phyloP scores from a whole-genome alignment of 495 filamentous ascomycete genomes.

The Lasiosphaeria miniovina region DNA sequence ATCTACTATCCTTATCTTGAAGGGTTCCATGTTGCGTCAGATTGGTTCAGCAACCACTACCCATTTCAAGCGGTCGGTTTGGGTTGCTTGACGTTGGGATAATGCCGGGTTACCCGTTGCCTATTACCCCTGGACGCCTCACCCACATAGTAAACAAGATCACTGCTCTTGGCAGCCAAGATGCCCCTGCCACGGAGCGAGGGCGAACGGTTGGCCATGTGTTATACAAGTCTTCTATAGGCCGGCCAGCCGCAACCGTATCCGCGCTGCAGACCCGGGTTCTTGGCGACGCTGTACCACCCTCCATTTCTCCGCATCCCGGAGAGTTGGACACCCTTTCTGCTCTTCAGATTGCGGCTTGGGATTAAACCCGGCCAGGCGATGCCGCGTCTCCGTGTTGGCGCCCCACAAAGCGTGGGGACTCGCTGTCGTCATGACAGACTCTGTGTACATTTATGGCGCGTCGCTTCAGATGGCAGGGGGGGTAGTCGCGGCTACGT shows the following conservation, averaged over 20 bases:
- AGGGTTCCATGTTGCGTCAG: too few relatives aligned
- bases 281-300: conserved; percentile 10
- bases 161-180: too few relatives aligned
- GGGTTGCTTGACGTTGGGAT: too few relatives aligned
- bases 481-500: background rate
- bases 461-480: background rate
- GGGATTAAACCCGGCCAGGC: conserved; percentile 20
- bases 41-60: too few relatives aligned
- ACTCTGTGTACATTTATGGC: background rate
- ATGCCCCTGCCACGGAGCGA: background rate
- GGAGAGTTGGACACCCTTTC: conserved; percentile 15
- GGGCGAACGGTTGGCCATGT: background rate
- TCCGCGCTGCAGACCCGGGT: background rate
- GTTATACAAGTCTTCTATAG: background rate
- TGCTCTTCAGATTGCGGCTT: conserved; percentile 17
- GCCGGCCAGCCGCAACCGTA: background rate
- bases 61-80: too few relatives aligned
- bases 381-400: conserved; percentile 21
- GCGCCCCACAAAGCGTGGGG: conserved; percentile 13
- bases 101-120: too few relatives aligned
- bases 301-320: conserved; percentile 16
- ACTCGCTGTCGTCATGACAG: background rate
- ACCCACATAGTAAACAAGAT: too few relatives aligned
- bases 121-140: too few relatives aligned
- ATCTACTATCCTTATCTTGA: too few relatives aligned